Base-by-base conservation (phyloP, 768 basidiomycete species). In the Podaxis rugospora region DNA sequence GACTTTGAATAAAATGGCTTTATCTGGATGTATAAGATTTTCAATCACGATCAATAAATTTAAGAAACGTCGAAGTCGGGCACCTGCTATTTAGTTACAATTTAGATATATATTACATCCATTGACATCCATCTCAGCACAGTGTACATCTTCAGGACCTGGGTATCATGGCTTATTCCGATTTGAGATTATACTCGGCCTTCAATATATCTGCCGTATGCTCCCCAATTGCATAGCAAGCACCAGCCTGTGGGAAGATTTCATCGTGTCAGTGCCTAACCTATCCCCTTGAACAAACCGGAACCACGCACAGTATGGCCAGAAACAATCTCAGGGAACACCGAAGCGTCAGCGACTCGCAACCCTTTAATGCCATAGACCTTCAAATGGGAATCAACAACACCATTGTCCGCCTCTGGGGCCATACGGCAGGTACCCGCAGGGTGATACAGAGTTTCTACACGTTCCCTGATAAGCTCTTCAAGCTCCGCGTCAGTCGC, bases 401-500 rank as follows among this genome's bases (percentile, higher is more conserved):
- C 79, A 5, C 80, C 79, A 4, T 72, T 68, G 27, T 75, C 70
- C 18, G 69, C 70, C 9, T 66, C 64, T 16, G 76, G 75, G 11
- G 78, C 78, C 78, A 80, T 82, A 23, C 78, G 72, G 57, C 79
- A 80, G 9, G 78, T 79, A 57, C 76, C 71, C 10, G 75, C 62
- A 0, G 80, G 79, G 64, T 82, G 80, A 59, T 80, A 81, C 35
- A 80, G 64, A 0, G 80, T 82, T 63, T 80, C 77, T 4, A 77
- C 73, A 14, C 79, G 73, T 50, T 74, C 72, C 32, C 69, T 70
- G 21, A 80, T 70, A 16, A 77, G 61, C n/a, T 73, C 72, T 50
- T 74, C 70, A 13, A 82, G 65, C 35, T 78, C 76, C 40, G 69
- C 71, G 59, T 82, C 75, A 3, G 71, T 70, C 58, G 74, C 74